These are phyloP conservation scores for Beauveria scarabaeidicola DNA, from an alignment of 2,329 filamentous ascomycete species.

Conservation along the genomic window DNA sequence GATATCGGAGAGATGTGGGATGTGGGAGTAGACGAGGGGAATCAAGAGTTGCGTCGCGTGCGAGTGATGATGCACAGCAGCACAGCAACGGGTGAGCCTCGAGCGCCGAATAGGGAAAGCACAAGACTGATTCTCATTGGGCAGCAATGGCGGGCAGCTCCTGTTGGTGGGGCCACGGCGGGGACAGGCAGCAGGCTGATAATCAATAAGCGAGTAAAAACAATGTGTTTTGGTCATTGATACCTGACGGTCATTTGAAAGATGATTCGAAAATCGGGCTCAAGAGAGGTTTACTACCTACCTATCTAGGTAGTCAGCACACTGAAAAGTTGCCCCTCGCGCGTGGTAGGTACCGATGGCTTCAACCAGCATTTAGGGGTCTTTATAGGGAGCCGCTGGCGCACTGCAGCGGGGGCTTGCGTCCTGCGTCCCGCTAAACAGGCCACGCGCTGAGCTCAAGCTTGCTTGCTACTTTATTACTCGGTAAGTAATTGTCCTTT, in stretches of 20 bases:
- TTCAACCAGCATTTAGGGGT: too few relatives aligned
- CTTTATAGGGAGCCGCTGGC: too few relatives aligned
- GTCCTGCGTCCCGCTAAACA: background rate
- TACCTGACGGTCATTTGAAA: too few relatives aligned
- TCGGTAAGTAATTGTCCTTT: background rate
- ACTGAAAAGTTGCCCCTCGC: too few relatives aligned
- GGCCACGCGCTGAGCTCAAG: background rate
- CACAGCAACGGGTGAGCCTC: background rate
- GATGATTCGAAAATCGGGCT: too few relatives aligned
- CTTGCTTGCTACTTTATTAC: background rate
- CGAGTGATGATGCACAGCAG: constrained; percentile 1
- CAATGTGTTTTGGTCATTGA: too few relatives aligned
- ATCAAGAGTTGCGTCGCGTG: background rate
- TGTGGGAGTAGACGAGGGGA: constrained; percentile 2
- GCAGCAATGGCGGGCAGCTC: background rate
- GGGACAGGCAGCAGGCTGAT: background rate
- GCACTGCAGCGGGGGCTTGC: background rate
- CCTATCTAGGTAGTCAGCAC: too few relatives aligned
- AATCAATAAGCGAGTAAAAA: too few relatives aligned
- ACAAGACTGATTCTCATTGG: background rate
- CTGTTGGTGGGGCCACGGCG: background rate
- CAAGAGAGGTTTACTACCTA: too few relatives aligned
- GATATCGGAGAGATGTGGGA: background rate
- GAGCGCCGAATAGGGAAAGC: constrained; percentile 5
- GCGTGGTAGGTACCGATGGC: too few relatives aligned